Base-by-base conservation (phyloP, 352 stramenopile species). In the Phytophthora europaea region DNA sequence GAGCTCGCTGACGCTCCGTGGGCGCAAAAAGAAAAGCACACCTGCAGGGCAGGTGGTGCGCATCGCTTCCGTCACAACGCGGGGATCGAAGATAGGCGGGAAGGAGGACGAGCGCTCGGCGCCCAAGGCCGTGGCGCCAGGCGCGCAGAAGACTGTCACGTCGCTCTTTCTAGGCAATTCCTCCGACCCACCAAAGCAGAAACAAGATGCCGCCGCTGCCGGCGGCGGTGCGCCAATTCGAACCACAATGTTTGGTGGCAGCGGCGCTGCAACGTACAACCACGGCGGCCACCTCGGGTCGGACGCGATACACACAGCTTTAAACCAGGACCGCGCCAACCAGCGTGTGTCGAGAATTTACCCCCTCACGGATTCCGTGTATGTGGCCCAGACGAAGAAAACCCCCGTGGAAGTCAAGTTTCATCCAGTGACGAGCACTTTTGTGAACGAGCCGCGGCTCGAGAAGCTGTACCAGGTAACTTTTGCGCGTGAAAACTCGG, bases 381-480 rank as follows among this genome's bases (percentile, higher is more conserved):
- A 80, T 58, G 84, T 94, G 9, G 71, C 82, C 3, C 81, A 91
- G 65, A 79, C 76, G 26, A 94, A 94, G 79, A 94, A 94, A 65
- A 91, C 86, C 1, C 86, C 86, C 3, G 86, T 94, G 20, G 86
- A 94, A 63, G 83, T 94, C 23, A 91, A 90, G 36, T 95, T 93
- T 61, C 88, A 95, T 61, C 77, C 88, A 1, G 20, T 95, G 38
- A 93, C 86, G 38, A 92, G 84, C 61, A 76, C 82, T 5, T 95
- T 95, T 48, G 52, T 92, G 47, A 91, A 91, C 62, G 85, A 95
- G 45, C 55, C 85, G 28, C 79, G 88, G 26, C 75, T 95, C 1
- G 88, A 95, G 56, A 91, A 93, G 63, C 68, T 95, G 22, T 95
- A 93, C 60, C 84, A 92, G 70, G 86, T 94, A 16, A 95, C 87